Conservation (phyloP, 169 alveolate genomes). For the Plasmodium knowlesi region DNA sequence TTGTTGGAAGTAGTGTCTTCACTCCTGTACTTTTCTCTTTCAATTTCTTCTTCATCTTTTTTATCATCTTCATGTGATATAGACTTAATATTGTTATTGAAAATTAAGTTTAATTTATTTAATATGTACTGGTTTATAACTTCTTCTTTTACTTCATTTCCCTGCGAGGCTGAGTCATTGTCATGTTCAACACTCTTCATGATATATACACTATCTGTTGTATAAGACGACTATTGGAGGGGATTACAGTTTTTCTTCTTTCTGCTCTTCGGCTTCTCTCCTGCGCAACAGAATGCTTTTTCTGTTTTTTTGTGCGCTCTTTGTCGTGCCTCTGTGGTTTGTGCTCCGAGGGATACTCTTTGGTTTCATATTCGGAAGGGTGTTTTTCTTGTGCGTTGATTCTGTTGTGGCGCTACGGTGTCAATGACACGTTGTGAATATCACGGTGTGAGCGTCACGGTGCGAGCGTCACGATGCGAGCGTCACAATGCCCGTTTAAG, state of each 20-base stretch:
- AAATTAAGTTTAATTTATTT: constrained; percentile 53
- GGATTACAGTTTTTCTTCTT: background rate
- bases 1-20: background rate
- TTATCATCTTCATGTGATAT: constrained; percentile 46
- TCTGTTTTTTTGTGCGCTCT: background rate
- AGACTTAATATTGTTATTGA: constrained; percentile 58
- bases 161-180: constrained; percentile 3
- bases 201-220: background rate
- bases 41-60: constrained; percentile 3
- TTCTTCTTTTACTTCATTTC: constrained; percentile 34
- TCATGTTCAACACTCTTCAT: constrained; percentile 42
- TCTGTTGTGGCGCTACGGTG: background rate
- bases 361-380: background rate
- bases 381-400: background rate
- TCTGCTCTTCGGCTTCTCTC: background rate
- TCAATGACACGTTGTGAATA: background rate
- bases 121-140: constrained; percentile 43
- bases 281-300: background rate
- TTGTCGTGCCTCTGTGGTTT: background rate
- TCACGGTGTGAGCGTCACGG: background rate
- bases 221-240: background rate
- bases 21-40: background rate
- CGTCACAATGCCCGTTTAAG: background rate
- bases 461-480: background rate
- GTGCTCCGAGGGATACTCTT: background rate